phyloP scores from a whole-genome alignment of 2,329 filamentous ascomycete species.

The Fusarium sp. region DNA sequence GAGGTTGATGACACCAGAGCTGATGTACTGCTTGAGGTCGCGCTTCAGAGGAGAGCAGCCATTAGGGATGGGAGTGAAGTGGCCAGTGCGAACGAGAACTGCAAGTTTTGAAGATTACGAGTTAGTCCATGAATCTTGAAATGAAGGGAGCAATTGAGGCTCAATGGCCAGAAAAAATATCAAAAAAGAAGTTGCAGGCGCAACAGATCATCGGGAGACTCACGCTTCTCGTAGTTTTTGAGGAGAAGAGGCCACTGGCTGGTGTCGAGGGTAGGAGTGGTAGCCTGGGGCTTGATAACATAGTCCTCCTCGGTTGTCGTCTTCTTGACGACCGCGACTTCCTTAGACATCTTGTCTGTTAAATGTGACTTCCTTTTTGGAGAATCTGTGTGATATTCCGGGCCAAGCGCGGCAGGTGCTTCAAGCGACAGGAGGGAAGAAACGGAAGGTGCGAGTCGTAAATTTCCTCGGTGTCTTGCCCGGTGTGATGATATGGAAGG shows the following conservation, averaged over 20 bases:
- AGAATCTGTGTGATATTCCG: slow-evolving; percentile 44
- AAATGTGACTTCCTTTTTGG: slow-evolving; percentile 28
- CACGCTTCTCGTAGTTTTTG: slow-evolving; percentile 95
- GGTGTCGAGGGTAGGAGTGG: slow-evolving; percentile 82
- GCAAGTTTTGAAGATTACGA: slow-evolving; percentile 35
- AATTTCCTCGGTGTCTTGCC: slow-evolving; percentile 49
- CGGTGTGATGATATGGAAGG: slow-evolving; percentile 45
- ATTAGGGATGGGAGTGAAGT: slow-evolving; percentile 96
- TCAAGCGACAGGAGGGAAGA: slow-evolving; percentile 43
- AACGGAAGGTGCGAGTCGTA: slow-evolving; percentile 45
- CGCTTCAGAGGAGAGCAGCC: slow-evolving; percentile 92
- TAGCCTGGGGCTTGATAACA: slow-evolving; percentile 91
- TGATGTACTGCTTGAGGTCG: slow-evolving; percentile 97
- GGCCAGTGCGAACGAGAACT: slow-evolving; percentile 93
- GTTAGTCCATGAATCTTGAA: slow-evolving; percentile 32
- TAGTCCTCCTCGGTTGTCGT: slow-evolving; percentile 71
- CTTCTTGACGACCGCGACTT: slow-evolving; percentile 52
- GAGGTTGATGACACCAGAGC: slow-evolving; percentile 97
- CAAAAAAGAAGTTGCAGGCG: slow-evolving; percentile 1
- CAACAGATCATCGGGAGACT: slow-evolving; percentile 51
- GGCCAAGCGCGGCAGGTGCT: slow-evolving; percentile 45
- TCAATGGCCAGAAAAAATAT: neutral
- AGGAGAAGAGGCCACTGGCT: slow-evolving; percentile 93
- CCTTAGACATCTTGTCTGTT: slow-evolving; percentile 59
- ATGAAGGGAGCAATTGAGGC: slow-evolving; percentile 11